Percentiles rank a stretch among this genome's conserved stretches.
Conservation (phyloP, 1,284 basidiomycete genomes). For the Cryptococcus maquisensis region DNA sequence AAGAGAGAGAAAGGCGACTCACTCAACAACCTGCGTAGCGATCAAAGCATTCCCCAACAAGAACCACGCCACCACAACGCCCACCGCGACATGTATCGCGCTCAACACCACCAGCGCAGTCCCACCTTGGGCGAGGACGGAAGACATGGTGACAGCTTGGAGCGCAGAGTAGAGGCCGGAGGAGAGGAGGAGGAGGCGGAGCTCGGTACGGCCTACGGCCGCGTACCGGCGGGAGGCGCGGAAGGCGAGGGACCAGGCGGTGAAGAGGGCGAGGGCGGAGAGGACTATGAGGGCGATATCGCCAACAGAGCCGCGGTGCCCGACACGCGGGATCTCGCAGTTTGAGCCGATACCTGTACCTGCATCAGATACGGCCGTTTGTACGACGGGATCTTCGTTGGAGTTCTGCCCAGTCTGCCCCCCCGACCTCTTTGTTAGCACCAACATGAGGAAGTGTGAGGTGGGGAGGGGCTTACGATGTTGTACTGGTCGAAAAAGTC, state of each 20-base stretch:
- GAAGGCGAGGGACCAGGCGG: conserved; percentile 23
- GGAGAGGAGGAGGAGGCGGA: conserved; percentile 35
- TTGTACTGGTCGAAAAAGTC: conserved; percentile 27
- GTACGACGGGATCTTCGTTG: conserved; percentile 30
- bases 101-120: conserved; percentile 65
- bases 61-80: conserved; percentile 69
- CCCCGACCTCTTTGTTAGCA: background rate
- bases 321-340: conserved; percentile 40
- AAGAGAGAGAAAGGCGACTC: conserved; percentile 7
- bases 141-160: conserved; percentile 71
- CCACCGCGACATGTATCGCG: conserved; percentile 63
- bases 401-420: conserved; percentile 16
- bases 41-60: conserved; percentile 73
- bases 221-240: conserved; percentile 29
- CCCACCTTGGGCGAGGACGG: conserved; percentile 66
- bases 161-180: conserved; percentile 70
- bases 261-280: conserved; percentile 31
- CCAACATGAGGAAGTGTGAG: background rate
- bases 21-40: conserved; percentile 64
- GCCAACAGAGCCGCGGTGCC: conserved; percentile 34
- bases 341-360: conserved; percentile 37
- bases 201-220: conserved; percentile 42
- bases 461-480: conserved; percentile 24
- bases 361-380: conserved; percentile 23
- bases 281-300: conserved; percentile 43